phyloP scores from a whole-genome alignment of 768 basidiomycete species.

The Calocybe cyanea region DNA sequence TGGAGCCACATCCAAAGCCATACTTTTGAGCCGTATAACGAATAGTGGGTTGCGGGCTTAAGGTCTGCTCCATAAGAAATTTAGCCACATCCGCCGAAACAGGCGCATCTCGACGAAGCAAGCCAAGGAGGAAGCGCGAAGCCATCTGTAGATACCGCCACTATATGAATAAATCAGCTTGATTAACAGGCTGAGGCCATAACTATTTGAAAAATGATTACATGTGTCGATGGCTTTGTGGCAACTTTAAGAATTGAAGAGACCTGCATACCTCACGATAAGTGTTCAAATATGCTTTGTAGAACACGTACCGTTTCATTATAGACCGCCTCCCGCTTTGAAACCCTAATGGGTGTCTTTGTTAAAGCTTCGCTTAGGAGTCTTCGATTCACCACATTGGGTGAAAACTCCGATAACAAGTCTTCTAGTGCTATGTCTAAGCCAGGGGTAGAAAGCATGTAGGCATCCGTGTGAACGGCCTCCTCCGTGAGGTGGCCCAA shows the following conservation, averaged over 20 bases:
- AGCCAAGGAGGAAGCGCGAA: constrained; percentile 51
- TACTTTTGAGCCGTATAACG: constrained; percentile 65
- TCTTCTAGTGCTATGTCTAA: constrained; percentile 45
- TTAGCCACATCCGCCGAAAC: constrained; percentile 49
- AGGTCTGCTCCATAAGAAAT: constrained; percentile 62
- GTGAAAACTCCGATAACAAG: constrained; percentile 49
- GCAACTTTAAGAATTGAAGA: constrained; percentile 59
- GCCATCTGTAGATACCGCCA: constrained; percentile 83
- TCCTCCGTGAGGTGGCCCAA: constrained; percentile 61
- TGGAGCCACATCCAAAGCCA: constrained; percentile 1
- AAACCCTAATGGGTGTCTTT: constrained; percentile 38
- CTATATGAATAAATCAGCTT: constrained; percentile 32
- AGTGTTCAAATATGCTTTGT: no score
- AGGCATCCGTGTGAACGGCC: constrained; percentile 58
- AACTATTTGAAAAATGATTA: constrained; percentile 26
- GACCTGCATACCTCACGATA: constrained; percentile 36
- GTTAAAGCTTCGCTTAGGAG: constrained; percentile 41
- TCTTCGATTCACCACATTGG: constrained; percentile 33
- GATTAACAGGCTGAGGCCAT: constrained; percentile 10
- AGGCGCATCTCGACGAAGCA: constrained; percentile 61
- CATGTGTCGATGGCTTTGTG: constrained; percentile 63
- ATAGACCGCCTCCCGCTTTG: constrained; percentile 44
- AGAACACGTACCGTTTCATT: constrained; percentile 40
- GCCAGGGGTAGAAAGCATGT: constrained; percentile 43
- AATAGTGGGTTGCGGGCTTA: constrained; percentile 70